Percentiles rank a stretch among this genome's conserved stretches.
Evolutionary conservation across 176 grass and related monocot genomes (phyloP).

Genomic region (Chrysopogon serrulatus): DNA sequence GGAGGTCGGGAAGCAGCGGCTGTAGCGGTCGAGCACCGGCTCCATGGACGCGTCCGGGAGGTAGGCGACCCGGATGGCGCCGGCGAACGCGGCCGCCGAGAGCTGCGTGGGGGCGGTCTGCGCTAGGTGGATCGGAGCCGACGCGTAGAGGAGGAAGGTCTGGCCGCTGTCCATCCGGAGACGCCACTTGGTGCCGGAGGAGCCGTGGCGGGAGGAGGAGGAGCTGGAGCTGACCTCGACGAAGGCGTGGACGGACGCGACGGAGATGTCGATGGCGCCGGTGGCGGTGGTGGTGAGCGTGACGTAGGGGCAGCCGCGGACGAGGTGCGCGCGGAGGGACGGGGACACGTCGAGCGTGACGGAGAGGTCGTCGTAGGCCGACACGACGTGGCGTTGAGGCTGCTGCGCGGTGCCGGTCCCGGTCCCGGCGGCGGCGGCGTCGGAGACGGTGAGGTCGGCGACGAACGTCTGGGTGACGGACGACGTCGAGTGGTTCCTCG

Average conservation of each 20-base stretch:
- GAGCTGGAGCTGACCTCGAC: neutral
- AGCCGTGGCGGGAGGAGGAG: neutral
- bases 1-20: slow-evolving; percentile 60
- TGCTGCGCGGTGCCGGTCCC: neutral
- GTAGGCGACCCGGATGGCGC: slow-evolving; percentile 57
- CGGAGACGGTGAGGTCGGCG: slow-evolving; percentile 73
- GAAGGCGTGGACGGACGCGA: neutral
- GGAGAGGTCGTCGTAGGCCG: slow-evolving; percentile 74
- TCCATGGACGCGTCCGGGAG: slow-evolving; percentile 64
- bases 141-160: slow-evolving; percentile 82
- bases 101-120: slow-evolving; percentile 37
- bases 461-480: slow-evolving; percentile 82
- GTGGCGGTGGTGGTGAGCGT: slow-evolving; percentile 42
- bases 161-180: slow-evolving; percentile 80
- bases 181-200: slow-evolving; percentile 55
- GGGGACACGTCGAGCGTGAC: slow-evolving; percentile 75
- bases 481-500: slow-evolving; percentile 42
- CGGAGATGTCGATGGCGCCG: slow-evolving; percentile 35
- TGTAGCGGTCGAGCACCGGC: slow-evolving; percentile 57
- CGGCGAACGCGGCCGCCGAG: slow-evolving; percentile 41
- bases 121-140: slow-evolving; percentile 46
- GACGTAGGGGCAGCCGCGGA: slow-evolving; percentile 74
- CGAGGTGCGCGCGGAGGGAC: slow-evolving; percentile 62
- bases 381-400: slow-evolving; percentile 47
- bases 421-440: neutral